These are phyloP conservation scores for Ceratocystis huliohia DNA, from an alignment of 2,329 filamentous ascomycete species.

Conservation along the genomic window DNA sequence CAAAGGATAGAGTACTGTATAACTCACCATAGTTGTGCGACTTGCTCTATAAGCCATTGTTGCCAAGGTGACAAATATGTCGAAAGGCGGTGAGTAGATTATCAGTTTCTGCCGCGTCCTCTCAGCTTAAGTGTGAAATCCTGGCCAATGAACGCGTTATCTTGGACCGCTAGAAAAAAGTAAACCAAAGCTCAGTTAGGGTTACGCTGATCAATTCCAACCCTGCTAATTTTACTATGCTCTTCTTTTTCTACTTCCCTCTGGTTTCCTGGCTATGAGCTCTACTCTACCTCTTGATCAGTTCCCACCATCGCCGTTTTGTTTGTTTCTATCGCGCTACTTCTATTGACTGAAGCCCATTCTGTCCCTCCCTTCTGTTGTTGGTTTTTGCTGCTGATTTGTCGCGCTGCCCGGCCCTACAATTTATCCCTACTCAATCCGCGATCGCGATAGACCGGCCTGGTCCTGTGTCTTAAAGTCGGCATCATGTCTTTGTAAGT, in stretches of 20 bases:
- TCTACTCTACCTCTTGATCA: neutral
- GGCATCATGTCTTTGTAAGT: slow-evolving; percentile 19
- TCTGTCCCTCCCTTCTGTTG: neutral
- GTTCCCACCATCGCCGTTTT: neutral
- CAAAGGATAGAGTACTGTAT: too few species aligned
- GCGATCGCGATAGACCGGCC: slow-evolving; percentile 10
- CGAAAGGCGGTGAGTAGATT: slow-evolving; percentile 10
- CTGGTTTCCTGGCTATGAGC: neutral
- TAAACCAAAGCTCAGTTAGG: neutral
- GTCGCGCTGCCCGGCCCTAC: neutral
- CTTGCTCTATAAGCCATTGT: neutral
- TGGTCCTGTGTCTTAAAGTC: neutral
- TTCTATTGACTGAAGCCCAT: neutral
- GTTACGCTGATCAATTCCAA: neutral
- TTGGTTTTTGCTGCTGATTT: neutral
- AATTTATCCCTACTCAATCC: neutral
- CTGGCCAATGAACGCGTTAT: neutral
- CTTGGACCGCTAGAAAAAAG: neutral
- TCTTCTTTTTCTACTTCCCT: neutral
- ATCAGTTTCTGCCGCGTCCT: slow-evolving; percentile 14
- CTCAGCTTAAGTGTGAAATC: slow-evolving; percentile 13
- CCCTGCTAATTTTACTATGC: neutral
- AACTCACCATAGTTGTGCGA: neutral
- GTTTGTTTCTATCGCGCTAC: neutral
- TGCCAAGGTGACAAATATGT: neutral